Evolutionary conservation across 2,329 filamentous ascomycete species (phyloP).

Genomic region (Penicillium sp.): DNA sequence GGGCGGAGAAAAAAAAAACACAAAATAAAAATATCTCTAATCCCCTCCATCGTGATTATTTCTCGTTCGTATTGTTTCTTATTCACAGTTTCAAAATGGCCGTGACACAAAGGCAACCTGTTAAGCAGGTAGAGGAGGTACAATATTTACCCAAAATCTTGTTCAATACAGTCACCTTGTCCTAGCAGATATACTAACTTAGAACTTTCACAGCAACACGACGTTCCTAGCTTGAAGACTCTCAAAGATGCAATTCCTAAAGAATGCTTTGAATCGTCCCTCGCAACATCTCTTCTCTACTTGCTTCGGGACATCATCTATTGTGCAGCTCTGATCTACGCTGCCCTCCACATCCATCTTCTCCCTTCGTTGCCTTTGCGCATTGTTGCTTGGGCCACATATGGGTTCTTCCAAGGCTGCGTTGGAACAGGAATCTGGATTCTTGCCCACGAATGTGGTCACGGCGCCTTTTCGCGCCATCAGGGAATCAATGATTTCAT

Average conservation of each 20-base stretch:
- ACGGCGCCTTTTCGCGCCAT: conserved; percentile 64
- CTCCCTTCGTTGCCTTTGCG: conserved; percentile 50
- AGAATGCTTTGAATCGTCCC: conserved; percentile 61
- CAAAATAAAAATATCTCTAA: conserved; percentile 1
- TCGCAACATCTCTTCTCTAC: conserved; percentile 54
- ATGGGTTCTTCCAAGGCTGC: conserved; percentile 64
- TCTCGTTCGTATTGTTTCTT: background rate
- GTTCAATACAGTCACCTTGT: no score
- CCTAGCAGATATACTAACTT: background rate
- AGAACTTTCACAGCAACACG: background rate
- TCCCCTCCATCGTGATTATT: background rate
- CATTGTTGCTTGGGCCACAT: conserved; percentile 54
- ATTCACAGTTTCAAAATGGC: conserved; percentile 2
- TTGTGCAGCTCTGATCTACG: conserved; percentile 50
- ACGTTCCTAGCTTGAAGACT: conserved; percentile 9
- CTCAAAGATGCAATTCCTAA: conserved; percentile 55
- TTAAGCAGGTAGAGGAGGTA: conserved; percentile 7
- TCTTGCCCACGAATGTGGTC: conserved; percentile 69
- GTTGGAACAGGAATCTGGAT: conserved; percentile 70
- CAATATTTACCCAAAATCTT: background rate
- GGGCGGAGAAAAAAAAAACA: background rate
- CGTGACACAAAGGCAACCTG: conserved; percentile 3
- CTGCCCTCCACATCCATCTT: conserved; percentile 55
- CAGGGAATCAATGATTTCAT: conserved; percentile 58
- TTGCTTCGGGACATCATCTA: conserved; percentile 57